Evolutionary conservation across 2,329 filamentous ascomycete species (phyloP).

Genomic region (Sporothrix schenckii): DNA sequence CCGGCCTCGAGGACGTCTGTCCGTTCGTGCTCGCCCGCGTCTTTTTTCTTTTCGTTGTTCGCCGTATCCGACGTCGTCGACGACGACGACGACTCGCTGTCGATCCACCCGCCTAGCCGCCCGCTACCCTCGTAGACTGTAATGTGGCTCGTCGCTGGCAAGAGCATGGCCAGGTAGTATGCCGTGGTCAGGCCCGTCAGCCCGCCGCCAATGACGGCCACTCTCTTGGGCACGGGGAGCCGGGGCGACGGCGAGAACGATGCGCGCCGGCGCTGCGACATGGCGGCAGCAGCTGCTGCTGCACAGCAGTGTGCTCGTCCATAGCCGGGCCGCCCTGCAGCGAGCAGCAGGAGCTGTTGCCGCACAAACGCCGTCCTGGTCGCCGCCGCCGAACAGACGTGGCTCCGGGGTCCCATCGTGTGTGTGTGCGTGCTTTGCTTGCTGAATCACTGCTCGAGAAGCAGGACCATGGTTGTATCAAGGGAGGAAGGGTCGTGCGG

Average conservation of each 20-base stretch:
- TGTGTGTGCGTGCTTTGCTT: neutral
- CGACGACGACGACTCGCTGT: conserved; percentile 53
- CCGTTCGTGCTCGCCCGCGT: conserved; percentile 34
- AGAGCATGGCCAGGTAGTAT: conserved; percentile 71
- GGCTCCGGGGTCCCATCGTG: neutral
- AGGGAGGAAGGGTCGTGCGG: neutral
- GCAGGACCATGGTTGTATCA: neutral
- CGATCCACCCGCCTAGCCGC: conserved; percentile 81
- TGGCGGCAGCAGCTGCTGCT: neutral
- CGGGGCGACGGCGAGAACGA: neutral
- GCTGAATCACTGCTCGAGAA: neutral
- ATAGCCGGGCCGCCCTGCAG: neutral
- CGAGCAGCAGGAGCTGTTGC: neutral
- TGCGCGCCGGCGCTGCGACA: neutral
- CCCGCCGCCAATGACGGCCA: conserved; percentile 77
- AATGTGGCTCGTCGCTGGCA: conserved; percentile 67
- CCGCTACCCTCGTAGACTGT: conserved; percentile 76
- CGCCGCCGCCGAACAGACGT: neutral
- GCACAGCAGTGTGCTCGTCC: neutral
- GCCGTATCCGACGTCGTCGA: neutral
- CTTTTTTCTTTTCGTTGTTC: neutral
- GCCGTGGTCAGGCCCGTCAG: conserved; percentile 80
- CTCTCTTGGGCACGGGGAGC: conserved; percentile 37
- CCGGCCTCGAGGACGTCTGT: conserved; percentile 74
- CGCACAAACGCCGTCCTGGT: neutral